Conservation (phyloP, 441 rosid species). For the Populus tomentosa region DNA sequence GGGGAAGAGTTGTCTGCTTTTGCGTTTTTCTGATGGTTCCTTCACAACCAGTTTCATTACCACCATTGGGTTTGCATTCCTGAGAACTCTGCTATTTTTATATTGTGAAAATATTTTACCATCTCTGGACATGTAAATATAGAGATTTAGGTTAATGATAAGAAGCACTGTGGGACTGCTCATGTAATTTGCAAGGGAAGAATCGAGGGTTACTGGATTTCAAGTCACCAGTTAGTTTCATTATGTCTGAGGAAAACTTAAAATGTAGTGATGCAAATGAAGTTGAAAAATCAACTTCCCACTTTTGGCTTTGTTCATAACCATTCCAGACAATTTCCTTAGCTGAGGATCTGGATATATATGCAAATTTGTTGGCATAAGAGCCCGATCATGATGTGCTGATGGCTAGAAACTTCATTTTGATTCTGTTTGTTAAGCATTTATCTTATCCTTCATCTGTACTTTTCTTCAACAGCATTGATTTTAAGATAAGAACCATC, state of each 20-base stretch:
- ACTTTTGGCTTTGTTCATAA: background rate
- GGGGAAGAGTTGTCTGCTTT: constrained; percentile 76
- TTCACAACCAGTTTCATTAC: constrained; percentile 85
- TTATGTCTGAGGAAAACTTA: background rate
- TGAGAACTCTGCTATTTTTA: constrained; percentile 7
- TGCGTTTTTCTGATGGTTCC: constrained; percentile 82
- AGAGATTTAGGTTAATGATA: background rate
- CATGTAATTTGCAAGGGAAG: background rate
- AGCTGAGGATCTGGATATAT: background rate
- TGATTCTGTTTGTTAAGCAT: background rate
- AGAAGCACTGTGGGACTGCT: background rate
- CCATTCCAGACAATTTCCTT: background rate
- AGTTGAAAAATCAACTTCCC: background rate
- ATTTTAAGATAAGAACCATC: constrained; percentile 88
- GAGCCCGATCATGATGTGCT: background rate
- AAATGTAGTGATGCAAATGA: background rate
- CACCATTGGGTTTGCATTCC: constrained; percentile 60
- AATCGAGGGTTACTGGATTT: constrained; percentile 1
- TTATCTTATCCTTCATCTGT: background rate
- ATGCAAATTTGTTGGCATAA: background rate
- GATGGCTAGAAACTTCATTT: background rate
- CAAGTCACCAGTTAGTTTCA: background rate
- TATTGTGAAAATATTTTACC: constrained; percentile 4
- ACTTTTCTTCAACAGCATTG: constrained; percentile 43
- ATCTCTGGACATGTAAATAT: background rate